Conservation (phyloP, 108 stramenopile species). For the Cyclotella cryptica region DNA sequence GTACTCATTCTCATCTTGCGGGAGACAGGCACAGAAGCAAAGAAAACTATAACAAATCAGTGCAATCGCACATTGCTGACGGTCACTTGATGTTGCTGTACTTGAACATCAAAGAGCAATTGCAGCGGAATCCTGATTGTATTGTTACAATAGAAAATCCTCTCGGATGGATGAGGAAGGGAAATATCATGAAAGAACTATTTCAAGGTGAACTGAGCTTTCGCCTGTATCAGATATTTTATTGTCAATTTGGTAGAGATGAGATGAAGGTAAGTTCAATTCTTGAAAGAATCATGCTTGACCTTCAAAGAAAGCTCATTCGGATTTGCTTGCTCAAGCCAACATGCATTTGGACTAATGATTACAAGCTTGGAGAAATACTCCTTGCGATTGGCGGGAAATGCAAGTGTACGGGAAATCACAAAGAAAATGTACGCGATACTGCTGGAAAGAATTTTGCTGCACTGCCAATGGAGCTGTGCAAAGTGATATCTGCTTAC, state of each 20-base stretch:
- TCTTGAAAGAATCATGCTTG: not conserved
- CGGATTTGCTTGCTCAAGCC: constrained; percentile 6
- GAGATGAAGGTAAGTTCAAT: constrained; percentile 28
- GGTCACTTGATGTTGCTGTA: constrained; percentile 13
- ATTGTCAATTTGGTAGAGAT: constrained; percentile 44
- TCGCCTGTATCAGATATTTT: constrained; percentile 18
- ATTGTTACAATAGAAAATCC: constrained; percentile 45
- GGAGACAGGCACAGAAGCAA: constrained; percentile 45
- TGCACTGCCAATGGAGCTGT: constrained; percentile 37
- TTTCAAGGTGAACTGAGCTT: constrained; percentile 24
- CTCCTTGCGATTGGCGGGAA: constrained; percentile 29
- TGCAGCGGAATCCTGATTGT: constrained; percentile 16
- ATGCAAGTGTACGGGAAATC: constrained; percentile 26
- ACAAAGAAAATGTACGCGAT: constrained; percentile 28
- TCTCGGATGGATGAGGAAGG: constrained; percentile 27
- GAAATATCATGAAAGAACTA: constrained; percentile 37
- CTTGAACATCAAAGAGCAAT: constrained; percentile 1
- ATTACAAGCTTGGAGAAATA: constrained; percentile 24
- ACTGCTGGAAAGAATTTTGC: constrained; percentile 30
- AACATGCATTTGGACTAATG: constrained; percentile 44
- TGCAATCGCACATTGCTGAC: constrained; percentile 25
- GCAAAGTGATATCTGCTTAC: constrained; percentile 31
- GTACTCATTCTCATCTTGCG: constrained; percentile 35
- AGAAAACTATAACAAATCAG: constrained; percentile 32
- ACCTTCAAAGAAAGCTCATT: not conserved